phyloP scores from a whole-genome alignment of 768 basidiomycete species.

The Daedalea quercina region DNA sequence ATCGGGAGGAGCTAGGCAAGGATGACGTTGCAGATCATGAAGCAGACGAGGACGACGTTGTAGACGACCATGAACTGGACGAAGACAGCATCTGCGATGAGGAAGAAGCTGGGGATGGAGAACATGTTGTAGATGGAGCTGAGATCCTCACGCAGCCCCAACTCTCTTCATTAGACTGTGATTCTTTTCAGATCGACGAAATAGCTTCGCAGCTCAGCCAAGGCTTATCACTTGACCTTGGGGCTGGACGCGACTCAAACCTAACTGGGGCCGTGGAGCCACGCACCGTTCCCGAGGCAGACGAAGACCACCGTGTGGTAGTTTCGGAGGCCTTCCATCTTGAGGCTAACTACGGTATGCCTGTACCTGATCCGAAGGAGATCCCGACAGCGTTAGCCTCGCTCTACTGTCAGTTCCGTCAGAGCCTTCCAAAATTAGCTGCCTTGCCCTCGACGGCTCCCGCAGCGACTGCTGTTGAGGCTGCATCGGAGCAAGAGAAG shows the following conservation, averaged over 20 bases:
- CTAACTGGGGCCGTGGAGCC: too few species aligned
- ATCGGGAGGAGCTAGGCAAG: background rate
- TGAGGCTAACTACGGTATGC: background rate
- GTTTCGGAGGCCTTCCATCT: too few species aligned
- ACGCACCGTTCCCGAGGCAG: too few species aligned
- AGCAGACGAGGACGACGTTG: background rate
- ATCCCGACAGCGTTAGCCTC: slow-evolving; percentile 33
- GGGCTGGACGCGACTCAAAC: too few species aligned
- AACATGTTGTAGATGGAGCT: background rate
- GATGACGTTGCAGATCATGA: background rate
- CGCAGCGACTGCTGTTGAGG: background rate
- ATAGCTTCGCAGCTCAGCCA: too few species aligned
- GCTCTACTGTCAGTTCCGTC: slow-evolving; percentile 32
- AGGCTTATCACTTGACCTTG: too few species aligned
- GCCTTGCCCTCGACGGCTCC: slow-evolving; percentile 7
- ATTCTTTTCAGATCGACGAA: too few species aligned
- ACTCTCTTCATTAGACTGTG: too few species aligned
- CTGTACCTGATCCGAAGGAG: background rate
- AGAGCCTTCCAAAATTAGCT: slow-evolving; percentile 13
- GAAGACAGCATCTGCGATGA: background rate
- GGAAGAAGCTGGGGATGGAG: background rate
- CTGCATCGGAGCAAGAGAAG: background rate
- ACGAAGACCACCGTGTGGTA: too few species aligned
- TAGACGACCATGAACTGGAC: background rate
- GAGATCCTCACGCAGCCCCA: background rate